Evolutionary conservation across 371 early-diverging fungal genomes (phyloP).

Genomic region (Mucor racemosus): DNA sequence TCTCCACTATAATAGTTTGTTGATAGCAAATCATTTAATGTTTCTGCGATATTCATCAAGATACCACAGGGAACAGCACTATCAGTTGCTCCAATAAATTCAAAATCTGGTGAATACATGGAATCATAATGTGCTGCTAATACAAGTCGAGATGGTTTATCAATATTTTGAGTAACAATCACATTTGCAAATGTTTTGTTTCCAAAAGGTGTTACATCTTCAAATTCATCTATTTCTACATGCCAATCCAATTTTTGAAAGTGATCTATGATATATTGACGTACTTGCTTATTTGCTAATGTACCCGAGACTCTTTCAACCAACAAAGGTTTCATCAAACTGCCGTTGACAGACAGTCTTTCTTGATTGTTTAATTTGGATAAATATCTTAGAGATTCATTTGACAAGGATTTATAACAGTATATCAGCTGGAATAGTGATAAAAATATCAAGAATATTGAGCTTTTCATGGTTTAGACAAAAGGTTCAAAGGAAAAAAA

Average conservation of each 20-base stretch:
- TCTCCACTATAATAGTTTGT: slow-evolving; percentile 32
- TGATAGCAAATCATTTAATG: slow-evolving; percentile 25
- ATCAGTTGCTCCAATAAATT: slow-evolving; percentile 86
- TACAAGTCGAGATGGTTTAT: slow-evolving; percentile 73
- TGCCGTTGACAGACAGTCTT: slow-evolving; percentile 45
- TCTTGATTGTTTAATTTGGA: slow-evolving; percentile 20
- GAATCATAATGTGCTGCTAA: slow-evolving; percentile 95
- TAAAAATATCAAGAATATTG: slow-evolving; percentile 7
- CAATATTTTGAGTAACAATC: slow-evolving; percentile 83
- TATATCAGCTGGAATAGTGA: neutral
- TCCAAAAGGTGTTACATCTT: slow-evolving; percentile 77
- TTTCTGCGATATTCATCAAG: slow-evolving; percentile 81
- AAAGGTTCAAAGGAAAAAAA: neutral
- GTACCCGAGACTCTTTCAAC: slow-evolving; percentile 82
- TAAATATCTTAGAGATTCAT: slow-evolving; percentile 25
- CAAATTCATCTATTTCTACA: slow-evolving; percentile 82
- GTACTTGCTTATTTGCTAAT: slow-evolving; percentile 68
- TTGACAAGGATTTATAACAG: slow-evolving; percentile 21
- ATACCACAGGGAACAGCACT: slow-evolving; percentile 88
- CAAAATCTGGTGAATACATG: slow-evolving; percentile 67
- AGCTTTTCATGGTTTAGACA: slow-evolving; percentile 5
- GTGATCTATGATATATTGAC: slow-evolving; percentile 66
- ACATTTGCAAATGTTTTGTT: slow-evolving; percentile 81
- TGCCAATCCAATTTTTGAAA: slow-evolving; percentile 74
- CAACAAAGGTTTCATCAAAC: slow-evolving; percentile 67